Evolutionary conservation across 768 basidiomycete species (phyloP), one percentile per base, ranked within the genome.

Genomic region (Antrodiella citrinella): DNA sequence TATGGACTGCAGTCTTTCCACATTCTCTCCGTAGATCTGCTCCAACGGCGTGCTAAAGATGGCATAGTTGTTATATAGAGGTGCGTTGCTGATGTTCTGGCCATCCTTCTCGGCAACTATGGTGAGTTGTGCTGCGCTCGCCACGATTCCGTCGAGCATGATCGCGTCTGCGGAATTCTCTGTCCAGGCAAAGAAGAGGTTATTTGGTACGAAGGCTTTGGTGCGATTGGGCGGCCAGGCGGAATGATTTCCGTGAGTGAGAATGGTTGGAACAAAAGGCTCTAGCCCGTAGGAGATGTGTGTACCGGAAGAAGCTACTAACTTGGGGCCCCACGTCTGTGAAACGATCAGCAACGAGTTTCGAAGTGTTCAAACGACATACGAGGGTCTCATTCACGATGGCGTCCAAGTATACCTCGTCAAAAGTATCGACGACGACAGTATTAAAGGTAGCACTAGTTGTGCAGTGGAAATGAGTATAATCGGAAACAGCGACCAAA

Each of bases 351-450:
- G 19, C 10, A 12, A 40, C 13, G 21, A 40, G 18, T 22, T 15
- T 22, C 15, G 23, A 18, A 30, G 11, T 24, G 20, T 39, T 11
- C 11, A 30, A 40, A 15, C n/a, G 10, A 52, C 65, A 18, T 56
- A 68, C 76, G 24, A 62, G 57, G 10, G 71, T 70, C 58, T 79
- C 72, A 48, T 77, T 74, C 1, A 67, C 47, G 24, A 78, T 64
- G 1, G 69, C 69, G 2, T 72, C 58, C 15, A 79, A 57, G 19
- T 77, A 51, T 0, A 15, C 30, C 7, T 35, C 30, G 30, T 35
- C 7, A 15, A 35, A 35, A 7, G 30, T 15, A 35, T 35, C 7
- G 30, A 15, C 7, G 7, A 35, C 30, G 30, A 15, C 15, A 35
- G 7, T 7, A 15, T 35, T 7, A 35, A 35, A 35, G 7, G 30